Evolutionary conservation across 352 stramenopile species (phyloP).

Genomic region (Phytophthora capsici): DNA sequence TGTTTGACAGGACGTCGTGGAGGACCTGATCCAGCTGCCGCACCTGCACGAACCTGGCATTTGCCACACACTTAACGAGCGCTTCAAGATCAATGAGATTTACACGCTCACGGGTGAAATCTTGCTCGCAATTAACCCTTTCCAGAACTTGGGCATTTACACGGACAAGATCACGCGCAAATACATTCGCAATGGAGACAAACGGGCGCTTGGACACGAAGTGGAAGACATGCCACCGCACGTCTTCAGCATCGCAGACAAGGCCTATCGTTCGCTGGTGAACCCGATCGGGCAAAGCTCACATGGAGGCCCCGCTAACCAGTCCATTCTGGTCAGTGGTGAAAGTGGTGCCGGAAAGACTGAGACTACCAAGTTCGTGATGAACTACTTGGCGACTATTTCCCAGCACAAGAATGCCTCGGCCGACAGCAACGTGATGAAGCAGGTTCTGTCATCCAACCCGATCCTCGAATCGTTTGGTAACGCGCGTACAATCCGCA

Average conservation of each 20-base stretch:
- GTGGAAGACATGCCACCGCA: conserved; percentile 88
- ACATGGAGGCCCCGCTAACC: conserved; percentile 62
- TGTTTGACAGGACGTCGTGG: conserved; percentile 68
- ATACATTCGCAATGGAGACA: conserved; percentile 86
- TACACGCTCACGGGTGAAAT: conserved; percentile 92
- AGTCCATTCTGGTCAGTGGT: conserved; percentile 93
- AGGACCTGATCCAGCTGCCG: conserved; percentile 94
- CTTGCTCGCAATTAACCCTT: conserved; percentile 89
- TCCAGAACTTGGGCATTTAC: conserved; percentile 88
- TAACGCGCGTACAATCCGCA: conserved; percentile 97
- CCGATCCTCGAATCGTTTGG: conserved; percentile 99
- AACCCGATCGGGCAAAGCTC: conserved; percentile 49
- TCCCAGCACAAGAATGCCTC: conserved; percentile 58
- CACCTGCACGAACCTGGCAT: conserved; percentile 96
- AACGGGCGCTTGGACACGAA: conserved; percentile 66
- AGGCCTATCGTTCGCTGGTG: conserved; percentile 86
- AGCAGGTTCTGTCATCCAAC: conserved; percentile 97
- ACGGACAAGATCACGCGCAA: conserved; percentile 89
- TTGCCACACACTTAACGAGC: conserved; percentile 91
- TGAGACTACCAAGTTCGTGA: conserved; percentile 96
- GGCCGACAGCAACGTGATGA: conserved; percentile 84
- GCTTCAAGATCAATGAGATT: conserved; percentile 94
- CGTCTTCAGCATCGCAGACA: conserved; percentile 92
- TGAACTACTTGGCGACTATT: conserved; percentile 95
- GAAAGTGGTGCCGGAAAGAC: conserved; percentile 96